Conservation (phyloP, 2,329 filamentous ascomycete genomes). For the Fusarium sp. region DNA sequence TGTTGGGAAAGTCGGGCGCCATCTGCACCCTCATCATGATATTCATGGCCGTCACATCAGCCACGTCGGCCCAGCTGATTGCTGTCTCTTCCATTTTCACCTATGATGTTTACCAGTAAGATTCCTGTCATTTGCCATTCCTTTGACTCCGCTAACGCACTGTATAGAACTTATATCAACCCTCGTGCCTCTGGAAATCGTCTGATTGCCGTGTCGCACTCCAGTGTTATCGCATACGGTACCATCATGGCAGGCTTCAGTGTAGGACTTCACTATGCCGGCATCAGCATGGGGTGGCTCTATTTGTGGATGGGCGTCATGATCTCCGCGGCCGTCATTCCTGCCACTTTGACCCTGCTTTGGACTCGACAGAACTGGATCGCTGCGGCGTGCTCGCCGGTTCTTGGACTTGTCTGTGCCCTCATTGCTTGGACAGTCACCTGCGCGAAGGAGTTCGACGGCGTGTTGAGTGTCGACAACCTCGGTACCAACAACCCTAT, state of each 20-base stretch:
- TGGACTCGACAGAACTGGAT: constrained; percentile 84
- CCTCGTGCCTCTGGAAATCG: constrained; percentile 78
- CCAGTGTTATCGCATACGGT: constrained; percentile 77
- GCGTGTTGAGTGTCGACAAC: constrained; percentile 75
- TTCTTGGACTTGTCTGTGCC: constrained; percentile 74
- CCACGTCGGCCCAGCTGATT: constrained; percentile 83
- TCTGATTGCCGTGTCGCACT: constrained; percentile 84
- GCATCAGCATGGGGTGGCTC: constrained; percentile 88
- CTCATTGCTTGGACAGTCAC: constrained; percentile 83
- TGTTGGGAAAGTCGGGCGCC: constrained; percentile 66
- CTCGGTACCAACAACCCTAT: constrained; percentile 88
- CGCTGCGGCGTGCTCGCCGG: constrained; percentile 75
- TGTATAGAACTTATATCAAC: constrained; percentile 64
- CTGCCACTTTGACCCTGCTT: constrained; percentile 81
- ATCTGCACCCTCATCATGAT: constrained; percentile 42
- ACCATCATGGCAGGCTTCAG: constrained; percentile 82
- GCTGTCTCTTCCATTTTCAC: constrained; percentile 82
- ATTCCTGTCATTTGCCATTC: not conserved
- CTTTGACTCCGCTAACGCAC: fast-evolving
- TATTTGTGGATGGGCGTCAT: constrained; percentile 94
- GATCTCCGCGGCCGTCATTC: constrained; percentile 86
- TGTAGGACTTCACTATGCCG: constrained; percentile 78
- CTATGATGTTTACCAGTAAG: constrained; percentile 32
- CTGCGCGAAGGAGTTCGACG: constrained; percentile 72
- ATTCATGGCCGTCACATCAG: constrained; percentile 77